A percentile compares a stretch with the other conserved stretches of the same genome.
Conservation (phyloP, 2,329 filamentous ascomycete species). For the Aspergillus sp. region DNA sequence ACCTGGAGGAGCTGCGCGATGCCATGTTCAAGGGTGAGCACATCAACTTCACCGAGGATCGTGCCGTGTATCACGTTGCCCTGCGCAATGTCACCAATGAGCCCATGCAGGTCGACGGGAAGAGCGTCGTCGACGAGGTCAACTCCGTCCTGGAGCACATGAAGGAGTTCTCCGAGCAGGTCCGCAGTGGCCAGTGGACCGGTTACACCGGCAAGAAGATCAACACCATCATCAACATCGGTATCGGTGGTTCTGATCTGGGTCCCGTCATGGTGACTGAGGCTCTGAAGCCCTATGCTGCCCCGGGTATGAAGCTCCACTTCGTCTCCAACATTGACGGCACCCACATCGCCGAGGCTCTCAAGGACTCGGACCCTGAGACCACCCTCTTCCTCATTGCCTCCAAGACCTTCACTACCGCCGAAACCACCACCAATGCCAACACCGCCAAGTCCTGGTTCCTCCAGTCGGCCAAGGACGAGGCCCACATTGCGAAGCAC, state of each 20-base stretch:
- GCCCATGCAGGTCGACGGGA: slow-evolving; percentile 78
- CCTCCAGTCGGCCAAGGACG: slow-evolving; percentile 77
- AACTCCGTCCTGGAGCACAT: slow-evolving; percentile 92
- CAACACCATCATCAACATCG: slow-evolving; percentile 93
- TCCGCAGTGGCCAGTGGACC: slow-evolving; percentile 94
- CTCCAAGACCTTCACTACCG: slow-evolving; percentile 99
- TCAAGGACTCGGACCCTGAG: slow-evolving; percentile 85
- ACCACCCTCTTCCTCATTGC: slow-evolving; percentile 98
- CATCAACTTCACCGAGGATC: slow-evolving; percentile 98
- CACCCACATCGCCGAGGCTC: slow-evolving; percentile 93
- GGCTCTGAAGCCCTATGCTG: slow-evolving; percentile 91
- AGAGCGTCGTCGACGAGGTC: slow-evolving; percentile 92
- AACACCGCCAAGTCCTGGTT: slow-evolving; percentile 98
- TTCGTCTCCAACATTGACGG: slow-evolving; percentile 99
- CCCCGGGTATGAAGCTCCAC: slow-evolving; percentile 82
- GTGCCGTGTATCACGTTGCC: slow-evolving; percentile 93
- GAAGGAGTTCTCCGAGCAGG: slow-evolving; percentile 95
- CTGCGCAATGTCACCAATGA: slow-evolving; percentile 85
- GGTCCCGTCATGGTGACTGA: slow-evolving; percentile 99
- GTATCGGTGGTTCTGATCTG: slow-evolving; percentile 98
- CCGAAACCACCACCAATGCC: slow-evolving; percentile 94
- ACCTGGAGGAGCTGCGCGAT: slow-evolving; percentile 89
- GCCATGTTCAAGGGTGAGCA: slow-evolving; percentile 96
- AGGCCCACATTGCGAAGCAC: slow-evolving; percentile 82
- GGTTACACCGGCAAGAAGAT: slow-evolving; percentile 97